Evolutionary conservation across 2,329 filamentous ascomycete genomes (phyloP).

Genomic region (Massarina eburnea): DNA sequence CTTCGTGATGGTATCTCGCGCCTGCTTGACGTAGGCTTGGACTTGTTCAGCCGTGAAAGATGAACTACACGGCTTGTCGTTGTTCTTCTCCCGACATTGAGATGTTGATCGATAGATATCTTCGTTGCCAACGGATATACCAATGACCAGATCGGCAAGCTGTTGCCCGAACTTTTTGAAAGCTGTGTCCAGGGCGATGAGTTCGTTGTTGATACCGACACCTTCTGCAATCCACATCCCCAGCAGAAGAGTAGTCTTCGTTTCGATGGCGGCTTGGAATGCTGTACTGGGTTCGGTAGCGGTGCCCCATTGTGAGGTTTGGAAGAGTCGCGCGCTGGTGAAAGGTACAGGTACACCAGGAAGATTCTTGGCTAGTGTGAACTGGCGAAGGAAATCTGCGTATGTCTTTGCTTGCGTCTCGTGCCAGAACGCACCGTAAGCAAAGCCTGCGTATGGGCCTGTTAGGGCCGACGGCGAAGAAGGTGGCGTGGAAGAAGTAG

Average conservation of each 20-base stretch:
- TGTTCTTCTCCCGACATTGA: conserved; percentile 42
- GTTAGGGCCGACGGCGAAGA: too few relatives aligned
- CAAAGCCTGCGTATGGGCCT: conserved; percentile 34
- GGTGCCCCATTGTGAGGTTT: conserved; percentile 40
- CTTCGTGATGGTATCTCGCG: conserved; percentile 14
- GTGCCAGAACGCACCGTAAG: conserved; percentile 31
- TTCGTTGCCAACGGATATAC: conserved; percentile 39
- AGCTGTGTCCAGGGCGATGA: conserved; percentile 29
- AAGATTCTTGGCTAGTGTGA: conserved; percentile 24
- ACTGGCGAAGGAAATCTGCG: conserved; percentile 25
- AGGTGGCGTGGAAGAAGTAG: too few relatives aligned
- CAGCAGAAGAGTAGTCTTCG: conserved; percentile 33
- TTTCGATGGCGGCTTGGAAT: conserved; percentile 36
- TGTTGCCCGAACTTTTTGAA: conserved; percentile 40
- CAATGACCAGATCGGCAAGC: conserved; percentile 54
- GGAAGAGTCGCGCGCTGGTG: conserved; percentile 59
- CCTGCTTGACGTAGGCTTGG: conserved; percentile 53
- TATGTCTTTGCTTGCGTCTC: conserved; percentile 19
- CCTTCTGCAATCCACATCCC: conserved; percentile 29
- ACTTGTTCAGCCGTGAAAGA: conserved; percentile 38
- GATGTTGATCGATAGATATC: conserved; percentile 55
- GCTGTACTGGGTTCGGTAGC: conserved; percentile 61
- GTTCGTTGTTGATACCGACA: neutral
- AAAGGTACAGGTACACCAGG: conserved; percentile 54
- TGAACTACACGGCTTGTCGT: neutral